Evolutionary conservation across 1,284 basidiomycete species (phyloP), one percentile per base, ranked within the genome.

Genomic region (Schizophyllum commune): DNA sequence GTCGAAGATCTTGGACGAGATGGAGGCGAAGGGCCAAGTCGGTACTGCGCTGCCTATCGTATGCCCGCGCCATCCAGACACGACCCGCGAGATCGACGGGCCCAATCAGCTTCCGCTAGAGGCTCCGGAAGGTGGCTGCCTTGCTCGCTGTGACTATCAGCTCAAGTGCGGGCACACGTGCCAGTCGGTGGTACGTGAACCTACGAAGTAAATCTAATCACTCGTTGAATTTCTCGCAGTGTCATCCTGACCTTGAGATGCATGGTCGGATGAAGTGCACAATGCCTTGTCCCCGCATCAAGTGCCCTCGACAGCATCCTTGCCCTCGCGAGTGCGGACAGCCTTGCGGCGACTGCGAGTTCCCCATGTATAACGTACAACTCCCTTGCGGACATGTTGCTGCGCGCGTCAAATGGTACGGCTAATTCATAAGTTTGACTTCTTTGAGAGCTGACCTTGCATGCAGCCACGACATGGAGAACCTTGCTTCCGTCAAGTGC

Each of bases 81-180:
- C 63, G 1, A 64, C 75, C 0, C 66, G 77, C 57, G 67, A 69
- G 27, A 67, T 87, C 11, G 79, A 79, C 0, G 66, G 77, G 47
- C 86, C 88, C 0, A 85, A 82, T 0, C 69, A 79, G 63, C 73
- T 91, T 0, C 72, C 77, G 0, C 68, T 71, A 4, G 65, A 83
- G 21, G 79, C 88, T 0, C 89, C 89, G 0, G 84, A 85, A 83
- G 88, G 87, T 56, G 88, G 89, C 1, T 91, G 89, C 69, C 72
- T 86, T 54, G 71, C 69, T 39, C 74, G 78, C 15, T 91, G 89
- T 63, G 78, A 80, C 32, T 71, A 72, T n/a, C 73, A 77, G 33
- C 72, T 89, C n/a, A 68, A 72, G n/a, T 91, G 89, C 66, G 89
- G 89, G 1, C 89, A 91, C 65, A 70, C 76, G 4, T 91, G 89